Evolutionary conservation across 176 grass and related monocot species (phyloP).

Genomic region (Juncus effusus): DNA sequence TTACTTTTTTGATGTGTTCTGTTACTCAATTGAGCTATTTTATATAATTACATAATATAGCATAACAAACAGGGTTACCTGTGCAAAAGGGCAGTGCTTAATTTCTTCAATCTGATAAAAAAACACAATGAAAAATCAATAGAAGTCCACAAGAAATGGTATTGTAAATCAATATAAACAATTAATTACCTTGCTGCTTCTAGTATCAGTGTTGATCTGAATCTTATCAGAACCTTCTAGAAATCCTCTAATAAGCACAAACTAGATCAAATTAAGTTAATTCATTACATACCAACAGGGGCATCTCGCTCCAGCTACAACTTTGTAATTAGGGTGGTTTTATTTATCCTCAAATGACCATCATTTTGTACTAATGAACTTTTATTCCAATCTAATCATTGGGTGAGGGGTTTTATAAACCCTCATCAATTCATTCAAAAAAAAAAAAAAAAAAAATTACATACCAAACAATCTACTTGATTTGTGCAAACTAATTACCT

Average conservation of each 20-base stretch:
- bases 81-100: constrained; percentile 54
- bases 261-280: background rate
- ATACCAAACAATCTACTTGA: background rate
- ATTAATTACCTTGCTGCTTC: constrained; percentile 58
- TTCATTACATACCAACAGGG: background rate
- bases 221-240: constrained; percentile 68
- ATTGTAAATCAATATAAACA: background rate
- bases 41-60: background rate
- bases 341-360: background rate
- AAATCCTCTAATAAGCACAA: constrained; percentile 49
- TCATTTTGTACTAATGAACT: background rate
- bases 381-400: background rate
- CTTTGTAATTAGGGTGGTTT: too few relatives aligned
- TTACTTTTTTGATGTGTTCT: background rate
- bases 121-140: constrained; percentile 5
- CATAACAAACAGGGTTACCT: constrained; percentile 38
- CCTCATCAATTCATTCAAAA: background rate
- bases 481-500: constrained; percentile 27
- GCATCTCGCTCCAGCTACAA: too few relatives aligned
- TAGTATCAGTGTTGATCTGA: constrained; percentile 75
- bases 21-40: constrained; percentile 8
- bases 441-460: background rate
- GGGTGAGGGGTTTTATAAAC: background rate
- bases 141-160: background rate
- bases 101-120: constrained; percentile 56